Percentiles rank a stretch among this genome's conserved stretches.
Conservation (phyloP, 1,284 basidiomycete species). For the Microbotryomycetes sp. region DNA sequence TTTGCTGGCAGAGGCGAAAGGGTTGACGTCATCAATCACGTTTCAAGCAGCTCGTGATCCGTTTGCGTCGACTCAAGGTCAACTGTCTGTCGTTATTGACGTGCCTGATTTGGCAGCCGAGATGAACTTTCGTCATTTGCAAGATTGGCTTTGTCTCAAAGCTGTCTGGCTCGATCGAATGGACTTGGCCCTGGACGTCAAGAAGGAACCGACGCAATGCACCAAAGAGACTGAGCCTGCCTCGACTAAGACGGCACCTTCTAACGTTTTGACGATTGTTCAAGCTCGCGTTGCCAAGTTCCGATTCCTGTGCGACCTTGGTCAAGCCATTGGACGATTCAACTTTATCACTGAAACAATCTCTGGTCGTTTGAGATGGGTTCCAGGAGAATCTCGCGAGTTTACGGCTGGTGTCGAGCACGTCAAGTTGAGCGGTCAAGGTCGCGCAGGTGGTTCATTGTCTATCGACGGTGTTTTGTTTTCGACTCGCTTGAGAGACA, state of each 20-base stretch:
- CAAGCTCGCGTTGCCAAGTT: slow-evolving; percentile 3
- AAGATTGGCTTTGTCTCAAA: slow-evolving; percentile 81
- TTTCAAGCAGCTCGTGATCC: slow-evolving; percentile 42
- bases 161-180: slow-evolving; percentile 83
- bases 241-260: neutral
- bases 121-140: slow-evolving; percentile 68
- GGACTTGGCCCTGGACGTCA: slow-evolving; percentile 6
- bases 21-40: slow-evolving; percentile 63
- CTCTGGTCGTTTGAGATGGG: slow-evolving; percentile 1
- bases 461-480: slow-evolving; percentile 1
- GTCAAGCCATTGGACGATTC: slow-evolving; percentile 11
- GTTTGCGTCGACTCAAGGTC: neutral
- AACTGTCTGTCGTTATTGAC: slow-evolving; percentile 1
- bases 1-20: slow-evolving; percentile 44
- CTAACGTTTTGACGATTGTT: neutral
- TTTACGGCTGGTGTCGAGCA: neutral
- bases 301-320: slow-evolving; percentile 12
- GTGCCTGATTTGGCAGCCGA: slow-evolving; percentile 45
- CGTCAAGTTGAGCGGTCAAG: slow-evolving; percentile 7
- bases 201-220: neutral
- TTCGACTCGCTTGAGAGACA: slow-evolving; percentile 7
- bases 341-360: neutral
- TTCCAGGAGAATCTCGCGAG: neutral
- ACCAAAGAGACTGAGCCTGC: neutral
- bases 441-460: neutral